Evolutionary conservation across 177 flowering plant genomes (phyloP).

Genomic region (Tripterygium wilfordii): DNA sequence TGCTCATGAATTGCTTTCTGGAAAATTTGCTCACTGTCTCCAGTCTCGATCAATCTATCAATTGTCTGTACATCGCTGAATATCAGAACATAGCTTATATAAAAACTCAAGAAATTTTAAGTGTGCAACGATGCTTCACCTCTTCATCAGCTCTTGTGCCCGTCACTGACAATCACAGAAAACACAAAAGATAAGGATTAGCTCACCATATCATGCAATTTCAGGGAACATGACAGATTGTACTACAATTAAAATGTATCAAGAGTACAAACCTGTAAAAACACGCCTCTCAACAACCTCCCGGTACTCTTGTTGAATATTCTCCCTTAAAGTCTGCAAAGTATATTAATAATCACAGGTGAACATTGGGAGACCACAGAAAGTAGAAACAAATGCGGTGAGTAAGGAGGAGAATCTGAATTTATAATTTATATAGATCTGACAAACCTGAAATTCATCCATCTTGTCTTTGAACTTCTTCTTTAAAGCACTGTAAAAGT

Average conservation of each 20-base stretch:
- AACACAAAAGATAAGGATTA: slow-evolving; percentile 14
- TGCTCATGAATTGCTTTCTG: slow-evolving; percentile 93
- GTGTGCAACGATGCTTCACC: slow-evolving; percentile 32
- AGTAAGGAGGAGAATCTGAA: background rate
- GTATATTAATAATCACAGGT: too few species aligned
- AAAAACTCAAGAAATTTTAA: background rate
- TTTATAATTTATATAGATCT: background rate
- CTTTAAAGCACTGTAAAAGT: slow-evolving; percentile 53
- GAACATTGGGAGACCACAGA: too few species aligned
- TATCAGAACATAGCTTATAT: slow-evolving; percentile 10
- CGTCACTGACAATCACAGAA: slow-evolving; percentile 51
- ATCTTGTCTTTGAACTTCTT: slow-evolving; percentile 81
- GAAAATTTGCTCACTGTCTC: slow-evolving; percentile 94
- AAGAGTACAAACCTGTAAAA: slow-evolving; percentile 66
- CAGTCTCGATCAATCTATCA: slow-evolving; percentile 85
- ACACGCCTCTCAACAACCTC: slow-evolving; percentile 96
- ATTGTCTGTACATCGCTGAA: slow-evolving; percentile 57
- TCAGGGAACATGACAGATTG: too few species aligned
- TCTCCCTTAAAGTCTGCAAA: slow-evolving; percentile 72
- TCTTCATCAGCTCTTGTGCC: slow-evolving; percentile 90
- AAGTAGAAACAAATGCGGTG: too few species aligned
- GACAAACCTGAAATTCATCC: slow-evolving; percentile 73
- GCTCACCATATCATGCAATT: slow-evolving; percentile 1
- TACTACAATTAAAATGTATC: too few species aligned
- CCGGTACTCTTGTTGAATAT: slow-evolving; percentile 83